Percentiles rank a stretch among this genome's conserved stretches.
Evolutionary conservation across 2,329 filamentous ascomycete genomes (phyloP).

Genomic region (Falciphora oryzae): DNA sequence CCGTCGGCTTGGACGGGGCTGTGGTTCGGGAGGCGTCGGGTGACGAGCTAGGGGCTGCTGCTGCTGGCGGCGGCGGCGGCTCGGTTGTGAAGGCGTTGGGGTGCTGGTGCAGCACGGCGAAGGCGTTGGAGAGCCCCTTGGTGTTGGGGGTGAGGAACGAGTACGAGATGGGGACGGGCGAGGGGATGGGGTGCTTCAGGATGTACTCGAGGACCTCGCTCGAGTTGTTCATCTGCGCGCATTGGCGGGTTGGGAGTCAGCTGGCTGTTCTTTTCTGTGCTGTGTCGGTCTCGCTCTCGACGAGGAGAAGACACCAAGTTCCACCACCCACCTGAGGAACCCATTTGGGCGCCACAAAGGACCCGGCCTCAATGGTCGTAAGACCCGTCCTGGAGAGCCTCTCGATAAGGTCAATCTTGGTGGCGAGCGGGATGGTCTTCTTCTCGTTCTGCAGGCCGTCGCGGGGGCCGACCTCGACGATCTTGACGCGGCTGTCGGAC

Average conservation of each 20-base stretch:
- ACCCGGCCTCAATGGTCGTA: constrained; percentile 70
- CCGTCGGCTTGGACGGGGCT: constrained; percentile 33
- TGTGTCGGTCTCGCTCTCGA: neutral
- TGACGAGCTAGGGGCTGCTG: constrained; percentile 22
- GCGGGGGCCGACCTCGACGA: constrained; percentile 79
- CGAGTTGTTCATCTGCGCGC: constrained; percentile 67
- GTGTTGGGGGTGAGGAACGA: constrained; percentile 76
- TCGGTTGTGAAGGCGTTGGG: constrained; percentile 45
- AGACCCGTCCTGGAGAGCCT: constrained; percentile 64
- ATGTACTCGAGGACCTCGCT: constrained; percentile 67
- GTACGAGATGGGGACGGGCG: constrained; percentile 58
- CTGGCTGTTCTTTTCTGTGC: neutral
- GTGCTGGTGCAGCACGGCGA: constrained; percentile 46
- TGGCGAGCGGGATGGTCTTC: constrained; percentile 60
- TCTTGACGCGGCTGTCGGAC: constrained; percentile 23
- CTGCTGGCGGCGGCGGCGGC: constrained; percentile 28
- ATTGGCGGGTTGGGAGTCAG: neutral
- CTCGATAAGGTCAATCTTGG: constrained; percentile 72
- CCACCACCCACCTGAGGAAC: constrained; percentile 56
- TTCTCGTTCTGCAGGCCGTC: constrained; percentile 88
- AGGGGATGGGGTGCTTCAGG: constrained; percentile 49
- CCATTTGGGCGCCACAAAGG: constrained; percentile 80
- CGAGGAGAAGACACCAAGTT: neutral
- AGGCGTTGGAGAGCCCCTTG: constrained; percentile 63
- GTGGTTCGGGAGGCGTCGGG: constrained; percentile 12